Percentiles rank a stretch among this genome's conserved stretches.
Evolutionary conservation across 371 early-diverging fungal genomes (phyloP).

Genomic region (Sporodiniella umbellata): DNA sequence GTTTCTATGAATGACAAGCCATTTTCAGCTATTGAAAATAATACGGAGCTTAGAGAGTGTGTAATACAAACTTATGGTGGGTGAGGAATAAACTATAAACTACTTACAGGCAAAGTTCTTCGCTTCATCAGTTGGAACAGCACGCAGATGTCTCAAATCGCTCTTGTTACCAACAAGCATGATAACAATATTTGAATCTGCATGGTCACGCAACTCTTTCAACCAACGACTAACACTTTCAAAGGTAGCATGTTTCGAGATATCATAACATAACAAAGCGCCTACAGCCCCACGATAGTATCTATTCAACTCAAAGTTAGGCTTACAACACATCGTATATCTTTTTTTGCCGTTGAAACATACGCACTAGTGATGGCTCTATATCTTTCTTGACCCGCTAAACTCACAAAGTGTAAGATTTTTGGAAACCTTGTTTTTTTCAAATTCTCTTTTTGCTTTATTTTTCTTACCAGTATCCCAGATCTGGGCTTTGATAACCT

Average conservation of each 20-base stretch:
- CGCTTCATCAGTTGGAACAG: slow-evolving; percentile 94
- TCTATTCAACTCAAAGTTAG: slow-evolving; percentile 27
- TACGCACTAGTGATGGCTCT: slow-evolving; percentile 89
- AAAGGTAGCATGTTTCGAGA: slow-evolving; percentile 93
- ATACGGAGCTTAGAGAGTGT: no score
- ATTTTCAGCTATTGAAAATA: slow-evolving; percentile 84
- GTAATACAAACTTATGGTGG: no score
- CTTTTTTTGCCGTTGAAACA: no score
- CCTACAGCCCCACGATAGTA: slow-evolving; percentile 99
- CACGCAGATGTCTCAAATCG: slow-evolving; percentile 86
- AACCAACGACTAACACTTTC: slow-evolving; percentile 96
- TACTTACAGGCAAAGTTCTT: slow-evolving; percentile 67
- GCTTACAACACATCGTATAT: no score
- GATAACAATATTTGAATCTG: slow-evolving; percentile 94
- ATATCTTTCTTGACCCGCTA: slow-evolving; percentile 90
- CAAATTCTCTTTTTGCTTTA: not conserved
- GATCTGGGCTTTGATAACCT: slow-evolving; percentile 99
- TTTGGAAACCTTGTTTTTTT: no score
- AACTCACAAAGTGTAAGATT: not conserved
- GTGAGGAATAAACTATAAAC: not conserved
- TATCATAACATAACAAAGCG: slow-evolving; percentile 99
- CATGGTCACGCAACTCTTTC: slow-evolving; percentile 95
- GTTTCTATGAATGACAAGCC: slow-evolving; percentile 89
- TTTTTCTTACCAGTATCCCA: slow-evolving; percentile 82
- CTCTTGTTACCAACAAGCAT: slow-evolving; percentile 99